Evolutionary conservation across 2,329 filamentous ascomycete species (phyloP), one percentile per base, ranked within the genome.

Genomic region (Septoria linicola): DNA sequence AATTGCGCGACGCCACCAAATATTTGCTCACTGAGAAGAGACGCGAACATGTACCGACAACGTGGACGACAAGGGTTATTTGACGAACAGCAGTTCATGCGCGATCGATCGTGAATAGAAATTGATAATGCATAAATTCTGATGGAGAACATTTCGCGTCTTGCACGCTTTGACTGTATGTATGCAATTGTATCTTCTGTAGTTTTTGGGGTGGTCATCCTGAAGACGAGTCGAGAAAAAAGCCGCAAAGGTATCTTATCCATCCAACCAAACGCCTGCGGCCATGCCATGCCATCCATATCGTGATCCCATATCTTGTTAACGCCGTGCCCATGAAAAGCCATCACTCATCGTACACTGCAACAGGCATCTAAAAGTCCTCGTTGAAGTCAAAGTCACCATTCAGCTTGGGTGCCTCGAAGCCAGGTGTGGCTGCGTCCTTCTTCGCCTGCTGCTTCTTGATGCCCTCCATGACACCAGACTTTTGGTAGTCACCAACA

Each of bases 401-500:
- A 52, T 72, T 73, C 61, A 72, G 65, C 41, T 66, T 80, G 76
- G 57, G 76, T 70, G 75, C 69, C 49, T 75, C 73, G 40, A 71
- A 61, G 16, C 68, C 63, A 4, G 70, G 47, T 5, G 41, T 50
- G 39, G 50, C 54, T 31, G 46, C 58, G 49, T 68, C 64, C 43
- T 59, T 62, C 58, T 67, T 65, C 10, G 71, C 68, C 74, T 64
- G 51, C 41, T 63, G 61, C 62, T 66, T 65, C 57, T 87, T 86
- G 64, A 85, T 88, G 76, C 88, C 91, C 67, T 86, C 86, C 89
- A 99, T 95, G 73, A 99, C 92, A 79, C 93, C 93, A 31, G 93
- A 91, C 82, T 99, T 99, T 77, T 99, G 93, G 83, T 99, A 99
- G 69, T 99, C 93, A 72, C 87, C 93, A 51, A 99, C 93, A 65